Percentiles rank a stretch among this genome's conserved stretches.
Evolutionary conservation across 2,329 filamentous ascomycete species (phyloP).

Genomic region (Ascochyta lentis): DNA sequence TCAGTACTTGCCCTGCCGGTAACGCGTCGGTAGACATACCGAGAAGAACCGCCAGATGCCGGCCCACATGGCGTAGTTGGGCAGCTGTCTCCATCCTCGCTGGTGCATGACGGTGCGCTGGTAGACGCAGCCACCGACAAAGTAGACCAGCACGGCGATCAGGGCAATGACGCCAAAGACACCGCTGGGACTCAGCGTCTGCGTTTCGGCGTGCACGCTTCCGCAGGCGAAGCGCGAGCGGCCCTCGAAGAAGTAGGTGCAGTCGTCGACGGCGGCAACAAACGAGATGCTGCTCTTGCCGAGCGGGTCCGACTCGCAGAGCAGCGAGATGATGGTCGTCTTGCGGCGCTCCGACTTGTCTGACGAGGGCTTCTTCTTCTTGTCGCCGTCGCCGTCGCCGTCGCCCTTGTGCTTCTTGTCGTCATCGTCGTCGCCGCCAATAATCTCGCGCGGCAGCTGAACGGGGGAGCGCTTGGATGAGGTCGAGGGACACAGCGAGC

Average conservation of each 20-base stretch:
- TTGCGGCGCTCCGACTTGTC: slow-evolving; percentile 66
- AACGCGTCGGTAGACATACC: slow-evolving; percentile 57
- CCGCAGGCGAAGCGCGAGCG: slow-evolving; percentile 85
- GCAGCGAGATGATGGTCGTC: slow-evolving; percentile 88
- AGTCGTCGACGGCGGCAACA: slow-evolving; percentile 87
- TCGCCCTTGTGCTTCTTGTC: slow-evolving; percentile 50
- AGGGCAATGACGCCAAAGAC: slow-evolving; percentile 87
- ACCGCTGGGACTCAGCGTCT: slow-evolving; percentile 70
- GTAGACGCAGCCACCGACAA: slow-evolving; percentile 92
- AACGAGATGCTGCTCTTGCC: slow-evolving; percentile 78
- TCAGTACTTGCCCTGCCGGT: slow-evolving; percentile 12
- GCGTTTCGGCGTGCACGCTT: slow-evolving; percentile 65
- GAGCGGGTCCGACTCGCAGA: slow-evolving; percentile 84
- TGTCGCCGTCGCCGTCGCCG: slow-evolving; percentile 43
- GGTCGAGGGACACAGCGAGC: slow-evolving; percentile 54
- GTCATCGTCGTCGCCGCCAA: slow-evolving; percentile 50
- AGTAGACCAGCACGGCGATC: slow-evolving; percentile 83
- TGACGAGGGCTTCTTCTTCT: slow-evolving; percentile 52
- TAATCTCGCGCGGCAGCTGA: slow-evolving; percentile 46
- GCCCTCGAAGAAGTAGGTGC: slow-evolving; percentile 94
- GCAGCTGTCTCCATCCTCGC: slow-evolving; percentile 91
- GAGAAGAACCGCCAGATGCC: slow-evolving; percentile 83
- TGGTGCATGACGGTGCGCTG: slow-evolving; percentile 94
- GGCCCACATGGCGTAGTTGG: slow-evolving; percentile 93
- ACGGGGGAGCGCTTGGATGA: slow-evolving; percentile 34